Conservation (phyloP, 495 filamentous ascomycete genomes). For the Penicillium crystallinum region DNA sequence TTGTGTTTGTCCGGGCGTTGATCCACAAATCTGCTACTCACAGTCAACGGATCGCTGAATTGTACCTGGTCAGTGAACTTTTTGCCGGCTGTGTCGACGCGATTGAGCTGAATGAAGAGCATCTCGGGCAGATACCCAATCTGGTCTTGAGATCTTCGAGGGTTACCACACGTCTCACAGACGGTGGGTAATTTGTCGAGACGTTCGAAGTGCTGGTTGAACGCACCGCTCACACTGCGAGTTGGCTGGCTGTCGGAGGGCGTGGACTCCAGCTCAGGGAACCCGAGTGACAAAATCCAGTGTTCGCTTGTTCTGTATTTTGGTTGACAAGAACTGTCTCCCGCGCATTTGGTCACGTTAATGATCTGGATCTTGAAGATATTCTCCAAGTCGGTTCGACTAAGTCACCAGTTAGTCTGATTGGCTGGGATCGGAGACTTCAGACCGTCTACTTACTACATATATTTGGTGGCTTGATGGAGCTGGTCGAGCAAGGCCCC, state of each 20-base stretch:
- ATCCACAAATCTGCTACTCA: slow-evolving; percentile 1
- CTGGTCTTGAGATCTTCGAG: not conserved
- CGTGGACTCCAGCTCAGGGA: not conserved
- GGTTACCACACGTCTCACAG: not conserved
- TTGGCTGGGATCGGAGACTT: not conserved
- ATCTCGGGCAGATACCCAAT: slow-evolving; percentile 7
- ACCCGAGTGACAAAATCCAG: not conserved
- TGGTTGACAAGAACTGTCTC: not conserved
- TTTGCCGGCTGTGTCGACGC: not conserved
- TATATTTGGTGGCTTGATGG: not conserved
- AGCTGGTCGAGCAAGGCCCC: slow-evolving; percentile 13
- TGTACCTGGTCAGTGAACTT: slow-evolving; percentile 1
- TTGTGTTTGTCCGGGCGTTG: not conserved
- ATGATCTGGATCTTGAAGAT: not conserved
- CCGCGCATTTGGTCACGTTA: not conserved
- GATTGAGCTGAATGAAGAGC: slow-evolving; percentile 13
- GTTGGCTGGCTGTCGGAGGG: no score
- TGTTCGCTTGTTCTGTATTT: not conserved
- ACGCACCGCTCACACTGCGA: not conserved
- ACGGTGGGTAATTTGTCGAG: not conserved
- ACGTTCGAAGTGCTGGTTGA: not conserved
- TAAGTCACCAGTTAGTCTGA: not conserved
- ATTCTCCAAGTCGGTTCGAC: not conserved
- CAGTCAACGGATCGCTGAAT: not conserved
- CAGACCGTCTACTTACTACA: slow-evolving; percentile 18